Base-by-base conservation (phyloP, 768 basidiomycete genomes). In the Calocybe cyanea region DNA sequence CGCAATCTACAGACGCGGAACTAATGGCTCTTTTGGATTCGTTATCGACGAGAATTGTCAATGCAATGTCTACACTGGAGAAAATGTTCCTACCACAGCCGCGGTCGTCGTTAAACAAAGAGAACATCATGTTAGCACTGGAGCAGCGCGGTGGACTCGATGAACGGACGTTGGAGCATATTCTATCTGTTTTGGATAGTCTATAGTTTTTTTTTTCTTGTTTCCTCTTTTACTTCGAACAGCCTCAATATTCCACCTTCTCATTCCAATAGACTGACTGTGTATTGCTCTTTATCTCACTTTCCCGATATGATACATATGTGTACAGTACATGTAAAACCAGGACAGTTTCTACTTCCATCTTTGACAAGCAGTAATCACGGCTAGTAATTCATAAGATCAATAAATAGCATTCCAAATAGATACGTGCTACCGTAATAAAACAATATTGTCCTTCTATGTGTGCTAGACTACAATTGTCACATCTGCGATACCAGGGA, bases 21-120 rank as follows among this genome's bases (percentile, higher is more conserved):
- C 65, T 93, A 42, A 76, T 83, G 65, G 64, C 77, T 48, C 65
- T 90, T n/a, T 70, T 96, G 24, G 87, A 92, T 54, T 87, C 83
- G 10, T 60, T 95, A 41, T 71, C 85, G 23, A 66, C 79, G 7
- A 75, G 93, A 34, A 81, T 93, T 43, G 83, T 89, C 59, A 92
- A 93, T 58, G 78, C 86, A 2, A 64, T 81, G 20, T 60, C 66
- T 28, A 59, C 69, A 9, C 51, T 73, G 35, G 57, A 57, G n/a
- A 52, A 60, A 41, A 59, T 57, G 49, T 58, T 59, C 38, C 46
- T 53, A 30, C 50, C 59, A 7, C 50, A 46, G 30, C 13, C 32
- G 15, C 40, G 47, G 28, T 37, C 41, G 3, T 56, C 54, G 10
- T 43, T 52, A 9, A 57, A 60, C 34, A 61, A 61, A 36, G 49